Conservation (phyloP, 2,329 filamentous ascomycete species). For the Decorospora gaudefroyi region DNA sequence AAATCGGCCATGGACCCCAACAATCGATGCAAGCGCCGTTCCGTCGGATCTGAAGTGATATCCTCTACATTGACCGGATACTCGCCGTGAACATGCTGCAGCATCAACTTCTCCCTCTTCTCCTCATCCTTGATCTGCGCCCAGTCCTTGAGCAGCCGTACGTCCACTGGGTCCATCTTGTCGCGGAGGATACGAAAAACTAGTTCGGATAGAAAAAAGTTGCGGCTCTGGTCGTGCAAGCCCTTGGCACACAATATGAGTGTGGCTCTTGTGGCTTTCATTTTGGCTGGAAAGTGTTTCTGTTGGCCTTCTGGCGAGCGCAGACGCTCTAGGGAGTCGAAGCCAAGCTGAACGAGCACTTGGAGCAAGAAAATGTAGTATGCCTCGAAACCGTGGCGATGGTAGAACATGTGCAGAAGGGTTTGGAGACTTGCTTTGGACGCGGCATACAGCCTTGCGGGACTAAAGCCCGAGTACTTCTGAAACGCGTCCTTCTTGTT, state of each 20-base stretch:
- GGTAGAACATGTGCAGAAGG: conserved; percentile 9
- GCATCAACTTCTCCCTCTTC: neutral
- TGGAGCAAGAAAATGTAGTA: conserved; percentile 9
- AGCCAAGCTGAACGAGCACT: conserved; percentile 9
- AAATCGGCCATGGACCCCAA: conserved; percentile 2
- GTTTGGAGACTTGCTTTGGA: conserved; percentile 11
- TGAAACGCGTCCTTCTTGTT: neutral
- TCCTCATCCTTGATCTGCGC: conserved; percentile 3
- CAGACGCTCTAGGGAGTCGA: conserved; percentile 2
- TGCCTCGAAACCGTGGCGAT: conserved; percentile 7
- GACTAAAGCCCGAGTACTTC: neutral
- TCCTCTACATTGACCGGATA: conserved; percentile 5
- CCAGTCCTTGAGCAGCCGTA: conserved; percentile 6
- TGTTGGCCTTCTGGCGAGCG: conserved; percentile 2
- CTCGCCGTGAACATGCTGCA: conserved; percentile 3
- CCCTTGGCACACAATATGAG: conserved; percentile 15
- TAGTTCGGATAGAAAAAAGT: conserved; percentile 9
- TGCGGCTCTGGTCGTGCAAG: conserved; percentile 11
- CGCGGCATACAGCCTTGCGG: neutral
- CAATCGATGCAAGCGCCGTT: conserved; percentile 1
- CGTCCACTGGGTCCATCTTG: conserved; percentile 9
- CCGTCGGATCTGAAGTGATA: conserved; percentile 17
- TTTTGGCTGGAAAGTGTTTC: neutral
- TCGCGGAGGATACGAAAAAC: conserved; percentile 13
- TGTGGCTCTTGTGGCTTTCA: conserved; percentile 10